A percentile compares a stretch with the other conserved stretches of the same genome.
phyloP scores from a whole-genome alignment of 306 rosid genomes.

The Mucuna pruriens region DNA sequence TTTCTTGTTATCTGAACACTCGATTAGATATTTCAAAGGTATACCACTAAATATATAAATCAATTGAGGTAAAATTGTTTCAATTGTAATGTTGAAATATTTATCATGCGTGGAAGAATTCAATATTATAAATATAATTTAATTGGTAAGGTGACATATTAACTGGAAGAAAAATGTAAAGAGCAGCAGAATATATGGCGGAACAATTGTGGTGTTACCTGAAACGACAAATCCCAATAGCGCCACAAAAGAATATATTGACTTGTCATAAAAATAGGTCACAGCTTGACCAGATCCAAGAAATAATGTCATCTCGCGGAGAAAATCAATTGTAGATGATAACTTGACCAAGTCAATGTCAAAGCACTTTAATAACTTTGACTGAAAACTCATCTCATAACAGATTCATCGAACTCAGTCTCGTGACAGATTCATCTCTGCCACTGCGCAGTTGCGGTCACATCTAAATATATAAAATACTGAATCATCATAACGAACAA shows the following conservation, averaged over 20 bases:
- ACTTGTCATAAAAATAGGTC: conserved; percentile 33
- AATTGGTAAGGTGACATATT: too few relatives aligned
- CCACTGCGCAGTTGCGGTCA: neutral
- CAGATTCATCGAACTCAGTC: conserved; percentile 2
- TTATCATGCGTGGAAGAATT: too few relatives aligned
- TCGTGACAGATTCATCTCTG: neutral
- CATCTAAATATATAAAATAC: neutral
- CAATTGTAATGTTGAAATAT: too few relatives aligned
- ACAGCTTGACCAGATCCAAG: conserved; percentile 37
- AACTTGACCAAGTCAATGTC: conserved; percentile 46
- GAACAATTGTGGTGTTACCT: neutral
- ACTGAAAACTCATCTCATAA: conserved; percentile 5
- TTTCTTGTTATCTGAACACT: too few relatives aligned
- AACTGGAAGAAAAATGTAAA: neutral
- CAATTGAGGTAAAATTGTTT: too few relatives aligned
- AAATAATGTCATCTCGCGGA: neutral
- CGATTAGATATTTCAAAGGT: too few relatives aligned
- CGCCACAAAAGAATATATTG: neutral
- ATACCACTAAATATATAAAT: too few relatives aligned
- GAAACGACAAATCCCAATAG: neutral
- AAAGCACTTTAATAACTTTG: conserved; percentile 21
- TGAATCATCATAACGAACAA: neutral
- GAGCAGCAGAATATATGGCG: neutral
- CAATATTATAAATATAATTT: too few relatives aligned
- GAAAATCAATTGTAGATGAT: conserved; percentile 33